These are phyloP conservation scores for Musa beccarii DNA, from an alignment of 176 grass and related monocot genomes.

Conservation along the genomic window DNA sequence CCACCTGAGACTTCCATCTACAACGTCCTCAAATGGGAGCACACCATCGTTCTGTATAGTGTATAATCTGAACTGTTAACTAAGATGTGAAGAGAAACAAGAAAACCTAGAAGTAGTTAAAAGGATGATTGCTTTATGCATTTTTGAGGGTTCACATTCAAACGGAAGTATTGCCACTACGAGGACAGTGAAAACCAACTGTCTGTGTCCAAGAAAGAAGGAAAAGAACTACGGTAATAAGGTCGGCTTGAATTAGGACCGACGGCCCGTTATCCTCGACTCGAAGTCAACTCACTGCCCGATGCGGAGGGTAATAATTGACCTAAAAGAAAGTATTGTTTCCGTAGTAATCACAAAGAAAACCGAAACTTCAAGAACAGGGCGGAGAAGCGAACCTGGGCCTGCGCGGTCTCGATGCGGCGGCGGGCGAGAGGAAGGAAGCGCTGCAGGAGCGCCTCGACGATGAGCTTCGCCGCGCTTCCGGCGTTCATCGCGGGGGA, in stretches of 20 bases:
- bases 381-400: constrained; percentile 40
- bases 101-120: background rate
- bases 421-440: constrained; percentile 94
- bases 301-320: background rate
- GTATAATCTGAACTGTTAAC: too few species aligned
- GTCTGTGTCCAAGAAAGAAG: background rate
- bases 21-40: too few species aligned
- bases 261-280: background rate
- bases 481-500: constrained; percentile 50
- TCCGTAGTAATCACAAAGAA: background rate
- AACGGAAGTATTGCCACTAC: background rate
- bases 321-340: background rate
- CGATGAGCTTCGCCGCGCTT: constrained; percentile 87
- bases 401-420: constrained; percentile 97
- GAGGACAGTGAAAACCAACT: background rate
- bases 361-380: background rate
- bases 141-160: background rate
- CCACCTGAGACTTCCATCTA: too few species aligned
- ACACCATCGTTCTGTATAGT: too few species aligned
- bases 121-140: background rate
- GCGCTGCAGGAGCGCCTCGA: constrained; percentile 88
- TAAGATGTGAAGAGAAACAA: too few species aligned
- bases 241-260: too few species aligned
- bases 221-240: background rate
- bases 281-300: background rate